Percentiles rank a stretch among this genome's conserved stretches.
Conservation (phyloP, 148 eudicot species). For the Camellia japonica region DNA sequence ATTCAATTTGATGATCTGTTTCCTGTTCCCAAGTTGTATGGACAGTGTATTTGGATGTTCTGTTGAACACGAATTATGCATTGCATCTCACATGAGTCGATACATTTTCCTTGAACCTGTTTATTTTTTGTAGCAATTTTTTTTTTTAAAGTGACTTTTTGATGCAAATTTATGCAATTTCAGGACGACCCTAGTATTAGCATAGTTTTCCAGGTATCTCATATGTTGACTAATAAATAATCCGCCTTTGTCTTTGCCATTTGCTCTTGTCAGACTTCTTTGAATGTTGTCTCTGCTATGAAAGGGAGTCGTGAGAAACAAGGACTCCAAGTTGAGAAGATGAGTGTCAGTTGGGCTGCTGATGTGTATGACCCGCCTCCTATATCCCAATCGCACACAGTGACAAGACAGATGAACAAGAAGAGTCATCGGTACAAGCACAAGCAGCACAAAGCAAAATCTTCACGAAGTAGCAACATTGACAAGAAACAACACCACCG, state of each 20-base stretch:
- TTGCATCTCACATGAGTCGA: background rate
- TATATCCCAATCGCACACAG: conserved; percentile 22
- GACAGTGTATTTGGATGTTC: background rate
- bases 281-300: conserved; percentile 25
- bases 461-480: conserved; percentile 7
- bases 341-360: conserved; percentile 27
- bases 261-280: conserved; percentile 6
- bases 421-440: conserved; percentile 20
- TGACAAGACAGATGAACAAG: conserved; percentile 17
- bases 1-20: background rate
- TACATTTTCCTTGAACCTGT: background rate
- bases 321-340: conserved; percentile 14
- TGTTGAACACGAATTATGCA: background rate
- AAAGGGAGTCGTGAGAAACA: conserved; percentile 25
- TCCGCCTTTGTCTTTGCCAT: background rate
- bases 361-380: conserved; percentile 26
- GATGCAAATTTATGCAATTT: background rate
- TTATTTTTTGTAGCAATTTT: too few relatives aligned
- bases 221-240: background rate
- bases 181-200: background rate
- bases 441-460: conserved; percentile 23
- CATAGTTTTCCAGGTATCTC: background rate
- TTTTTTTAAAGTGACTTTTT: background rate
- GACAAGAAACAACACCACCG: conserved; percentile 12
- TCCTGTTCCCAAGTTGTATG: background rate